Conservation (phyloP, 83 land plant genomes). For the Thuja plicata region DNA sequence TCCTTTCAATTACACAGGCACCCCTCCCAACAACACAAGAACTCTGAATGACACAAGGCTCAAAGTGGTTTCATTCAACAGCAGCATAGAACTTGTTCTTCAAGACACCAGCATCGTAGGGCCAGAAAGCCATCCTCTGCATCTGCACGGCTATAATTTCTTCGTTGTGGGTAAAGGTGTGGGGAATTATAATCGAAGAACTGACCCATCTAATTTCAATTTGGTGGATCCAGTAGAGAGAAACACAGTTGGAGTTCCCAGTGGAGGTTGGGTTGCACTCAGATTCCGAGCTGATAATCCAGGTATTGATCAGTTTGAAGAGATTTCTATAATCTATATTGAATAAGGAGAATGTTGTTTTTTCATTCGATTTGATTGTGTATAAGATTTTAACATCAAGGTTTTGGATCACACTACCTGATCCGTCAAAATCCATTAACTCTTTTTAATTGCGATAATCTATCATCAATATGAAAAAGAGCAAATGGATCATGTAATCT, state of each 20-base stretch:
- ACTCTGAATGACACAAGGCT: conserved; percentile 35
- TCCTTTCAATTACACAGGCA: conserved; percentile 55
- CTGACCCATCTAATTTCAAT: conserved; percentile 25
- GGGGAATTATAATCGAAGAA: conserved; percentile 28
- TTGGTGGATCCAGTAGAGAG: conserved; percentile 33
- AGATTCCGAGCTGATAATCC: conserved; percentile 45
- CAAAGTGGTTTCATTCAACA: conserved; percentile 17
- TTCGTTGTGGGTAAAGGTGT: conserved; percentile 33
- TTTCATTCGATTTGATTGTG: too few species aligned
- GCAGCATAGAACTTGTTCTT: conserved; percentile 31
- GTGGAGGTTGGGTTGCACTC: conserved; percentile 47
- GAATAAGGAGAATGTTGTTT: too few species aligned
- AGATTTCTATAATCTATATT: too few species aligned
- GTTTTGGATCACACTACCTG: too few species aligned
- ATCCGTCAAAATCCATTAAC: too few species aligned
- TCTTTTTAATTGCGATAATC: too few species aligned
- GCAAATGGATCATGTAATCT: too few species aligned
- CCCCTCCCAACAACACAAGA: conserved; percentile 25
- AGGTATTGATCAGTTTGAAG: conserved; percentile 4
- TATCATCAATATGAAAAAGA: too few species aligned
- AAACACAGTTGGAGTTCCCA: conserved; percentile 41
- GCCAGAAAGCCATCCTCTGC: conserved; percentile 41
- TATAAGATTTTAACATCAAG: too few species aligned
- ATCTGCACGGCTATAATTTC: conserved; percentile 44
- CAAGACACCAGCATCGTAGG: conserved; percentile 28